Percentiles rank a stretch among this genome's conserved stretches.
Conservation (phyloP, 331 rosid species). For the Rosa hybrid region DNA sequence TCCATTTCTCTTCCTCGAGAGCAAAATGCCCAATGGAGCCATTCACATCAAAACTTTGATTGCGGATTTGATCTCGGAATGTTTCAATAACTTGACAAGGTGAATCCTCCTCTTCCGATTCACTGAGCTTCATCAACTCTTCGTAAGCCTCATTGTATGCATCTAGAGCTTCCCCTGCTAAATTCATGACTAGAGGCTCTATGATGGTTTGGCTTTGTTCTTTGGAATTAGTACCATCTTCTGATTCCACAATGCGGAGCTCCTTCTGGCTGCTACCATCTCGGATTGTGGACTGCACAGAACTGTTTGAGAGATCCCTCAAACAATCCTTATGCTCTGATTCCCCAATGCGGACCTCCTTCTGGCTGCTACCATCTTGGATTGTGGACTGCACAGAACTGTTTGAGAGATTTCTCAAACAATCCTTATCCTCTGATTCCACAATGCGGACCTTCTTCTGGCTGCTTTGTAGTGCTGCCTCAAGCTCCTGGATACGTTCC, state of each 20-base stretch:
- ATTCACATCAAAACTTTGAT: conserved; percentile 28
- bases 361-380: conserved; percentile 39
- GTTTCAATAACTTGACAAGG: conserved; percentile 28
- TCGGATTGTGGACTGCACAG: conserved; percentile 23
- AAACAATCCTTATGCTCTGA: conserved; percentile 31
- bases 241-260: neutral
- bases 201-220: conserved; percentile 31
- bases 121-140: conserved; percentile 44
- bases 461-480: conserved; percentile 70
- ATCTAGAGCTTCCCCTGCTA: conserved; percentile 60
- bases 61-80: conserved; percentile 11
- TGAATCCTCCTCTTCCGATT: conserved; percentile 49
- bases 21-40: conserved; percentile 20
- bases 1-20: conserved; percentile 23
- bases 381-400: conserved; percentile 25
- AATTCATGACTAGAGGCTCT: conserved; percentile 52
- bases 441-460: conserved; percentile 36
- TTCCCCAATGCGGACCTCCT: conserved; percentile 36
- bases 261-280: neutral
- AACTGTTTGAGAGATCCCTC: conserved; percentile 27
- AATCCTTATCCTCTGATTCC: conserved; percentile 37
- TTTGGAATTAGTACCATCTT: conserved; percentile 12
- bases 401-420: conserved; percentile 28
- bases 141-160: conserved; percentile 56
- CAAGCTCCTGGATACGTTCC: conserved; percentile 73